Percentiles rank a stretch among this genome's conserved stretches.
Evolutionary conservation across 805 yeast species (phyloP).

Genomic region (Wickerhamiella domercqiae): DNA sequence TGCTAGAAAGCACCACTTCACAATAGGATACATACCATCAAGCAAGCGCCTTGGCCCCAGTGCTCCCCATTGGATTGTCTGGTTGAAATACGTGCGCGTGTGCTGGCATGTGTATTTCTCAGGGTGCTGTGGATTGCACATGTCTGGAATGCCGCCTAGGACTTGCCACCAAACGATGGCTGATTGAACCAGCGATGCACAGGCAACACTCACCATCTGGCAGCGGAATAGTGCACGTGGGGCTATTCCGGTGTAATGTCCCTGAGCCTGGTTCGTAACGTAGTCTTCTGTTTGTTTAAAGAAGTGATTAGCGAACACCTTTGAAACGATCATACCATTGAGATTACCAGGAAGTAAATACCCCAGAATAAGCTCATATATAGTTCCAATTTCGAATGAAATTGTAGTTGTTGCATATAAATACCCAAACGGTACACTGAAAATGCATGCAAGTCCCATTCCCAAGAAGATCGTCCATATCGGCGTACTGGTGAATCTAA

Average conservation of each 20-base stretch:
- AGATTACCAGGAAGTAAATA: constrained; percentile 47
- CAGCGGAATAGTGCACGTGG: constrained; percentile 29
- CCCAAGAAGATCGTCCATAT: constrained; percentile 50
- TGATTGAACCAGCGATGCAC: constrained; percentile 28
- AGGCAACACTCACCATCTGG: constrained; percentile 27
- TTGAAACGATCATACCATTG: constrained; percentile 49
- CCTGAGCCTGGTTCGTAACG: constrained; percentile 39
- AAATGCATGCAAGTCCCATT: constrained; percentile 36
- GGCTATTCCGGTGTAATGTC: constrained; percentile 28
- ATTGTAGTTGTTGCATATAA: constrained; percentile 47
- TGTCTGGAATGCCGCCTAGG: constrained; percentile 24
- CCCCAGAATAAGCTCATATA: constrained; percentile 51
- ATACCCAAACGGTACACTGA: constrained; percentile 47
- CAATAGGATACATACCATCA: constrained; percentile 41
- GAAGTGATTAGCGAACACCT: constrained; percentile 44
- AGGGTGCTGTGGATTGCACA: constrained; percentile 32
- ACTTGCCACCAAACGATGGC: constrained; percentile 31
- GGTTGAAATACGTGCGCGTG: constrained; percentile 30
- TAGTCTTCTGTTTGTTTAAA: constrained; percentile 45
- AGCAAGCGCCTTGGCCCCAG: constrained; percentile 42
- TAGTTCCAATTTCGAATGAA: constrained; percentile 42
- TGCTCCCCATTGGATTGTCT: constrained; percentile 42
- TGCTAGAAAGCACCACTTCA: constrained; percentile 49
- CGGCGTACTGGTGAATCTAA: constrained; percentile 23
- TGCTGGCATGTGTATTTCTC: constrained; percentile 29